phyloP scores from a whole-genome alignment of 2,329 filamentous ascomycete species.

The Aureobasidium subglaciale region DNA sequence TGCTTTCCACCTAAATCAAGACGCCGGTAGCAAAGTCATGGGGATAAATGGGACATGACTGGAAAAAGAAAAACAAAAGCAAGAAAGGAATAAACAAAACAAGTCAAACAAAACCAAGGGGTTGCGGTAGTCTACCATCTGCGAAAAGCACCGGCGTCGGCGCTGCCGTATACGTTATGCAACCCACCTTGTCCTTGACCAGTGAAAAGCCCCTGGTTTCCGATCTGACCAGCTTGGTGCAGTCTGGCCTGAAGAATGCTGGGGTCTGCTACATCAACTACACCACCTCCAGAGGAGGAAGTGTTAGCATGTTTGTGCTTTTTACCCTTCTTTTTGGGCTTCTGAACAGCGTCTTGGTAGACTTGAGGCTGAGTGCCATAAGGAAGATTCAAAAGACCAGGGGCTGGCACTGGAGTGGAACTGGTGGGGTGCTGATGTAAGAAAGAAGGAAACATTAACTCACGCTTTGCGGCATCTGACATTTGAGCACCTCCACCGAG shows the following conservation, averaged over 20 bases:
- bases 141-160: slow-evolving; percentile 27
- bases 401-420: slow-evolving; percentile 80
- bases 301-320: slow-evolving; percentile 99
- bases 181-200: slow-evolving; percentile 89
- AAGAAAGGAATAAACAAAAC: not conserved
- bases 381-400: slow-evolving; percentile 84
- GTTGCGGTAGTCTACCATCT: slow-evolving; percentile 51
- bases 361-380: slow-evolving; percentile 49
- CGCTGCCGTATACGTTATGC: slow-evolving; percentile 68
- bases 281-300: slow-evolving; percentile 99
- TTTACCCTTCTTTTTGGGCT: slow-evolving; percentile 99
- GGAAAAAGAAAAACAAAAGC: not conserved
- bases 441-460: slow-evolving; percentile 93
- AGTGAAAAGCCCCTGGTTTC: slow-evolving; percentile 82
- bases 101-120: slow-evolving; percentile 2
- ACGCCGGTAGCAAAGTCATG: slow-evolving; percentile 15
- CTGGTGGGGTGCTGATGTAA: slow-evolving; percentile 79
- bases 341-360: slow-evolving; percentile 22
- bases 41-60: not conserved
- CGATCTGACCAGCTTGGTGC: slow-evolving; percentile 70
- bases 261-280: slow-evolving; percentile 99
- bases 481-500: slow-evolving; percentile 54
- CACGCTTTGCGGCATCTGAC: slow-evolving; percentile 91
- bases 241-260: slow-evolving; percentile 98
- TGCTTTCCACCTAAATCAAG: slow-evolving; percentile 14